phyloP scores from a whole-genome alignment of 768 basidiomycete species.

The Pleurotus salmoneostramineus region DNA sequence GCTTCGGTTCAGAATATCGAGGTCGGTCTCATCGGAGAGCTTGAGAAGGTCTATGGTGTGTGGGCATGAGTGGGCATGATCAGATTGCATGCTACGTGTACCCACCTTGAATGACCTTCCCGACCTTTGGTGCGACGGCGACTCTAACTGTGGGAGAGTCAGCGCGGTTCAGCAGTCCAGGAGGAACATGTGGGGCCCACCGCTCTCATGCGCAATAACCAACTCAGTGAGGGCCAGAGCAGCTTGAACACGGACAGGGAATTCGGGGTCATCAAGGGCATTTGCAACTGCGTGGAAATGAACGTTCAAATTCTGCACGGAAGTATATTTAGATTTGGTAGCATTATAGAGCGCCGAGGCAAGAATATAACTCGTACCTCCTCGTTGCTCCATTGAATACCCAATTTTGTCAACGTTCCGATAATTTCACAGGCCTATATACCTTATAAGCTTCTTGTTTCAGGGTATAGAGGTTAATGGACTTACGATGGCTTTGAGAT shows the following conservation, averaged over 20 bases:
- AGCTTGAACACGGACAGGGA: slow-evolving; percentile 84
- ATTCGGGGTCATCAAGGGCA: slow-evolving; percentile 72
- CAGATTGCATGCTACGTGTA: not conserved
- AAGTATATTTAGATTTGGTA: not conserved
- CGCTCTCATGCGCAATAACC: slow-evolving; percentile 58
- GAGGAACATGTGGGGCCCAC: slow-evolving; percentile 28
- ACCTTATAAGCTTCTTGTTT: not conserved
- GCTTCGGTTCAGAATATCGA: slow-evolving; percentile 77
- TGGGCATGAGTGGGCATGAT: not conserved
- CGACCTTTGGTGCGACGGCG: slow-evolving; percentile 72
- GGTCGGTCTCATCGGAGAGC: slow-evolving; percentile 86
- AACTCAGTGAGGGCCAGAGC: slow-evolving; percentile 78
- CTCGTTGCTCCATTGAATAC: slow-evolving; percentile 61
- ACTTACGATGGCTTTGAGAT: slow-evolving; percentile 75
- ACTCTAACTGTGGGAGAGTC: slow-evolving; percentile 47
- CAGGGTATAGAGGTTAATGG: not conserved
- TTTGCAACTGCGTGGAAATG: slow-evolving; percentile 64
- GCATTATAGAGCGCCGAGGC: not conserved
- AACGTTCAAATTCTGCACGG: slow-evolving; percentile 49
- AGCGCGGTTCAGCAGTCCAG: slow-evolving; percentile 4
- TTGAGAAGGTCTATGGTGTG: slow-evolving; percentile 66
- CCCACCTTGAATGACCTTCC: slow-evolving; percentile 82
- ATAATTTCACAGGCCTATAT: slow-evolving; percentile 76
- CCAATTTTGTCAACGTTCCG: slow-evolving; percentile 66
- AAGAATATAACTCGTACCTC: slow-evolving; percentile 38